These are phyloP conservation scores for Penicillium herquei DNA, from an alignment of 495 filamentous ascomycete species.

Conservation along the genomic window DNA sequence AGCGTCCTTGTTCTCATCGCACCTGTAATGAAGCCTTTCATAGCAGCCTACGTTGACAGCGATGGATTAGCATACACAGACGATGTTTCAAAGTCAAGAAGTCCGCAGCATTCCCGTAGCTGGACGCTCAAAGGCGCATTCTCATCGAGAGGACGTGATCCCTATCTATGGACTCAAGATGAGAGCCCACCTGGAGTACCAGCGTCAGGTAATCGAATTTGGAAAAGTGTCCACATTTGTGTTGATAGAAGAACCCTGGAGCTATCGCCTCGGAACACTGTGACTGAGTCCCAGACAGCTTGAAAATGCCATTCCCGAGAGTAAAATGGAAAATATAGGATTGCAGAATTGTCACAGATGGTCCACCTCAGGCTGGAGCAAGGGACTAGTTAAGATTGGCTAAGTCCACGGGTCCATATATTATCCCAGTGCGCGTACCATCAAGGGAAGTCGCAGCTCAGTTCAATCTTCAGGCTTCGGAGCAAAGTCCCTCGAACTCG, in stretches of 20 bases:
- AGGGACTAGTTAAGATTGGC: no score
- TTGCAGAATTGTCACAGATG: no score
- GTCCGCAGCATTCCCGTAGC: neutral
- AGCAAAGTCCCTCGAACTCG: no score
- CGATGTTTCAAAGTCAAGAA: constrained; percentile 5
- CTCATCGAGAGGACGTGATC: neutral
- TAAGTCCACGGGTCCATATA: no score
- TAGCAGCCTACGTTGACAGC: constrained; percentile 33
- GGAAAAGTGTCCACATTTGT: constrained; percentile 13
- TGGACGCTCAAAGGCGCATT: neutral
- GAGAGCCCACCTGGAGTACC: no score
- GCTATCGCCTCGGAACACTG: neutral
- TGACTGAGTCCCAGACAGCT: neutral
- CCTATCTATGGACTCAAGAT: neutral
- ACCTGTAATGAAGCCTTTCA: constrained; percentile 38
- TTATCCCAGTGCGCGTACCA: no score
- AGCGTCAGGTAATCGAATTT: constrained; percentile 1
- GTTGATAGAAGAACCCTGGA: constrained; percentile 10
- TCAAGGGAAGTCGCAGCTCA: no score
- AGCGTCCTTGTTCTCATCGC: constrained; percentile 20
- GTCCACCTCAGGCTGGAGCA: no score
- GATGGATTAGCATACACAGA: constrained; percentile 31
- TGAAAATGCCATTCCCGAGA: neutral
- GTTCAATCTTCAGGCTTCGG: no score
- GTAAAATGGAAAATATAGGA: no score